Conservation (phyloP, 495 filamentous ascomycete genomes). For the Bathelium albidoporum region DNA sequence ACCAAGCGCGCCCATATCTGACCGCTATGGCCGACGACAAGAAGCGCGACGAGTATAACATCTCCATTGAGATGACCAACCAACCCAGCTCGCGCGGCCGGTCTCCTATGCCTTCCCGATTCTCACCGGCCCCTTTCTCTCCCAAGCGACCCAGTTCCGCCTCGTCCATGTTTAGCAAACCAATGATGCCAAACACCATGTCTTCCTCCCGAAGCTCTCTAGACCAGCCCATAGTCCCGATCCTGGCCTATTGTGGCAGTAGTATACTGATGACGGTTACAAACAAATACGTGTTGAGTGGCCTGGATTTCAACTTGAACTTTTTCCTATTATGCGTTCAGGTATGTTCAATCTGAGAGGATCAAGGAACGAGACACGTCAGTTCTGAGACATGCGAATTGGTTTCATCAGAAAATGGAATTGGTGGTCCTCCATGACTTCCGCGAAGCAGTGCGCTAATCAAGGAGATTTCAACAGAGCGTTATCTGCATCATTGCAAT, state of each 20-base stretch:
- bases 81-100: constrained; percentile 4
- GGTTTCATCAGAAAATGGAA: background rate
- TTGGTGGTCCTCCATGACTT: background rate
- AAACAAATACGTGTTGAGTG: constrained; percentile 97
- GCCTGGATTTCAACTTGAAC: constrained; percentile 85
- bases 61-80: constrained; percentile 59
- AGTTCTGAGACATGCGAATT: too few species aligned
- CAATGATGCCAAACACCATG: background rate
- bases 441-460: constrained; percentile 2
- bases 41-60: constrained; percentile 61
- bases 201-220: background rate
- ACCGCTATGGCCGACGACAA: constrained; percentile 62
- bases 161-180: background rate
- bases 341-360: constrained; percentile 44
- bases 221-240: constrained; percentile 63
- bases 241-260: constrained; percentile 83
- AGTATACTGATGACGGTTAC: constrained; percentile 98
- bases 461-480: constrained; percentile 44
- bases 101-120: constrained; percentile 4
- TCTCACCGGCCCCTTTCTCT: background rate
- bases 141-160: background rate
- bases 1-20: background rate
- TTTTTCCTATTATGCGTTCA: constrained; percentile 90
- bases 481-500: constrained; percentile 87
- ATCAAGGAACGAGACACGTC: constrained; percentile 7